Evolutionary conservation across 139 green algal species (phyloP).

Genomic region (Chlamydomonas applanata): DNA sequence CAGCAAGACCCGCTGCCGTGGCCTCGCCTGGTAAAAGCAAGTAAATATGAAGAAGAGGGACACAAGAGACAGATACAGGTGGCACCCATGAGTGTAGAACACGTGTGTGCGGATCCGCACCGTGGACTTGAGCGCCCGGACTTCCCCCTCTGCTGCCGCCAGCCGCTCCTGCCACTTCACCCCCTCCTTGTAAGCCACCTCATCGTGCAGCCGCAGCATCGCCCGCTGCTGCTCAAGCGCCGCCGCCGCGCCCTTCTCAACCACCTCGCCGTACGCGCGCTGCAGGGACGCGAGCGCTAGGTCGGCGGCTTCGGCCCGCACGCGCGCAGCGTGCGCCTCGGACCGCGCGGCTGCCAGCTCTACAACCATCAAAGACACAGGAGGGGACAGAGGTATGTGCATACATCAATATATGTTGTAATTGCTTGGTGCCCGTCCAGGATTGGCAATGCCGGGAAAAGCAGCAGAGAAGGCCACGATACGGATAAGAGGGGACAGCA

Average conservation of each 20-base stretch:
- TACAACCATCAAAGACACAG: no score
- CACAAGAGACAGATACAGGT: no score
- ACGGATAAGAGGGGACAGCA: no score
- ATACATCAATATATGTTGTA: no score
- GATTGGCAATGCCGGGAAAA: no score
- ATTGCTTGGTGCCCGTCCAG: no score
- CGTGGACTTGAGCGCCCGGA: background rate
- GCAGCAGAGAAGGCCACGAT: no score
- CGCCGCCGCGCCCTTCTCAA: conserved; percentile 12
- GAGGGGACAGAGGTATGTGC: no score
- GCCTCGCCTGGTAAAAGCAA: no score
- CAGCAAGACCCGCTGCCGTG: no score
- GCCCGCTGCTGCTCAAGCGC: conserved; percentile 29
- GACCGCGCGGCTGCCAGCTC: conserved; percentile 3
- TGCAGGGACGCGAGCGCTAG: conserved; percentile 22
- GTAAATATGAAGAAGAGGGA: no score
- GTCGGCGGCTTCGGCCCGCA: conserved; percentile 7
- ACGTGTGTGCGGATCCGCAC: background rate
- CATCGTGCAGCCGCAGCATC: conserved; percentile 33
- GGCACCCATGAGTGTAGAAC: background rate
- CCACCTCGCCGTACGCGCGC: conserved; percentile 24
- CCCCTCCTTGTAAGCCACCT: conserved; percentile 39
- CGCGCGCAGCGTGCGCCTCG: background rate
- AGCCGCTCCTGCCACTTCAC: conserved; percentile 31
- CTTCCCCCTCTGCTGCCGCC: conserved; percentile 10